Base-by-base conservation (phyloP, 2,329 filamentous ascomycete genomes). In the Colletotrichum paranaense region DNA sequence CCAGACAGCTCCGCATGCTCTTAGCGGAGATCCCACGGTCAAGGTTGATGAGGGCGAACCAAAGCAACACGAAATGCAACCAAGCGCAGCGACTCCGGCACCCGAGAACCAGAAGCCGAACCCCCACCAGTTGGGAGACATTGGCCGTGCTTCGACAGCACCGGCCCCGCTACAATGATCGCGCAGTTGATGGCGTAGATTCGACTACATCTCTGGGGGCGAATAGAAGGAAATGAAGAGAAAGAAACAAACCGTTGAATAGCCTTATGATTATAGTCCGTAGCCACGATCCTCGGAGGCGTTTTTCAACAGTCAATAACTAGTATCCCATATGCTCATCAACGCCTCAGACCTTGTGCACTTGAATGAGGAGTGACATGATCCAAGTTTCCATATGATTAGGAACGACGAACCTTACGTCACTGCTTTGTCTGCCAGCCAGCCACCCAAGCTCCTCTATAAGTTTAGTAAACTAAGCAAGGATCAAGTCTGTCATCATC, bases 211-310 rank as follows among this genome's bases (percentile, higher is more conserved):
- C 42, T 6, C 32, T 22, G 32, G 30, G 14, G 26, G 62, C 7
- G 30, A 22, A 28, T 16, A 19, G 26, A 14, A 59, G 46, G 35
- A 49, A 24, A 59, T 35, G 11, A 26, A 19, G 14, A 32, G 53
- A 32, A 42, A 32, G 7, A 32, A 26, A 32, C 35, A 32, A 24
- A 64, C 52, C 22, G 24, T 5, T 6, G 24, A 63, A 38, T 38
- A 63, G 53, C 38, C 46, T 56, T 66, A 28, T 71, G 58, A 66
- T 66, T 68, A 62, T 66, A 24, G 35, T 22, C 49, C 22, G 35
- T 52, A 32, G 52, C 35, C 22, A 26, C 26, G 26, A 52, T 62
- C n/a, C 46, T 60, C 65, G 62, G 46, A 59, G 42, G 46, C 38
- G 28, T 56, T 49, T 16, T 24, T 38, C 46, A 30, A 22, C 26